Conservation (phyloP, 768 basidiomycete genomes). For the Leucocoprinus sp. region DNA sequence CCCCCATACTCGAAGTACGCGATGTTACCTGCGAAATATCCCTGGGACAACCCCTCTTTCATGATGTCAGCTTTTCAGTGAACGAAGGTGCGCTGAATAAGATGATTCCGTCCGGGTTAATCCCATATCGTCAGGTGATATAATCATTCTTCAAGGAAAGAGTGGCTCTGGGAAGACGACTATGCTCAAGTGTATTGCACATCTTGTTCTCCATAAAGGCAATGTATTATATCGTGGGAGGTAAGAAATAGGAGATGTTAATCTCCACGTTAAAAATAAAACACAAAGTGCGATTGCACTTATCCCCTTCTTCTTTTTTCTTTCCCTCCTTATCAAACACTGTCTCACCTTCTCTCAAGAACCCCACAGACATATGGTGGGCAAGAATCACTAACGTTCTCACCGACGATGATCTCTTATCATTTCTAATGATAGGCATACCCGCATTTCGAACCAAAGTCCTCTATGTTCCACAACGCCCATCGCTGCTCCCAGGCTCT, state of each 20-base stretch:
- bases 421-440: constrained; percentile 35
- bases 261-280: neutral
- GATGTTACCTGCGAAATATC: constrained; percentile 41
- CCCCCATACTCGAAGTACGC: constrained; percentile 42
- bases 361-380: constrained; percentile 43
- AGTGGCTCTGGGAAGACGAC: constrained; percentile 80
- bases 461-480: constrained; percentile 82
- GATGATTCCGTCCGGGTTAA: neutral
- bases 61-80: constrained; percentile 52
- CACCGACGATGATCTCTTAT: constrained; percentile 8
- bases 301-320: neutral
- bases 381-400: neutral
- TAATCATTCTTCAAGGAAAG: constrained; percentile 70
- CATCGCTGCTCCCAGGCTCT: constrained; percentile 77
- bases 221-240: constrained; percentile 57
- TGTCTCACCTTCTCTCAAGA: constrained; percentile 21
- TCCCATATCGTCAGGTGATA: constrained; percentile 40
- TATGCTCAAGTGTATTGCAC: constrained; percentile 76
- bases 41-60: constrained; percentile 44
- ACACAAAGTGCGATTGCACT: neutral
- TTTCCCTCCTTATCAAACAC: neutral
- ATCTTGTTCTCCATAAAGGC: constrained; percentile 66
- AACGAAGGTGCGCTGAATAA: constrained; percentile 36
- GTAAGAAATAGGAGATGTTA: constrained; percentile 27
- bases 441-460: constrained; percentile 73